Percentiles rank a stretch among this genome's conserved stretches.
Evolutionary conservation across 352 stramenopile species (phyloP).

Genomic region (Phytophthora idaei): DNA sequence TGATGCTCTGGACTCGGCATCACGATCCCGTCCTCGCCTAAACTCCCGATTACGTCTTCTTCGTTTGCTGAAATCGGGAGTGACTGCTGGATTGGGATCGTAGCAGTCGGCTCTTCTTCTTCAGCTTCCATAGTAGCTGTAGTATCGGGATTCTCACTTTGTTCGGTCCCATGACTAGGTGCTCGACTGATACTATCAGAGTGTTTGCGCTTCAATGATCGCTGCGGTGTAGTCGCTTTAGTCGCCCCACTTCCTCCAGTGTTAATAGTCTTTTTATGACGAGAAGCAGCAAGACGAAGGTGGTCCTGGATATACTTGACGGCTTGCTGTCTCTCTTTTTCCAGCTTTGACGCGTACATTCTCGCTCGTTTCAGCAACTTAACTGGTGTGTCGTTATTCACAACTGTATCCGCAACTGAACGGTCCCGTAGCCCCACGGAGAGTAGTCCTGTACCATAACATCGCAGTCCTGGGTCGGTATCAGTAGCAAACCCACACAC

Average conservation of each 20-base stretch:
- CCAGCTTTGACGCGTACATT: conserved; percentile 80
- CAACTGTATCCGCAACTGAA: conserved; percentile 78
- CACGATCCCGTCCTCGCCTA: conserved; percentile 34
- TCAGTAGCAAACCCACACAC: conserved; percentile 76
- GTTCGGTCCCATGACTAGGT: conserved; percentile 21
- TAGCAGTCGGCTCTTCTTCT: conserved; percentile 23
- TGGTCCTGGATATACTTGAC: conserved; percentile 84
- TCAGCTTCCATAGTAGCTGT: conserved; percentile 26
- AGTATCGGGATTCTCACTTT: conserved; percentile 25
- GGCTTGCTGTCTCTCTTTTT: conserved; percentile 66
- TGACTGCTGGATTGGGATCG: conserved; percentile 24
- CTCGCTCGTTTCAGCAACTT: conserved; percentile 76
- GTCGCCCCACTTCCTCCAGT: conserved; percentile 14
- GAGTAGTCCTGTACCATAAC: conserved; percentile 79
- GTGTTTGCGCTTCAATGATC: conserved; percentile 54
- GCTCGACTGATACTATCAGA: conserved; percentile 38
- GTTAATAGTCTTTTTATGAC: conserved; percentile 40
- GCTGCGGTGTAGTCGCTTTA: conserved; percentile 31
- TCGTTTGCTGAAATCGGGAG: conserved; percentile 28
- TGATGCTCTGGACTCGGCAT: conserved; percentile 51
- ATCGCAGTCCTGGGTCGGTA: conserved; percentile 57
- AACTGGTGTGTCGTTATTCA: conserved; percentile 79
- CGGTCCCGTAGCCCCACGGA: conserved; percentile 80
- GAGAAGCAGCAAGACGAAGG: conserved; percentile 39
- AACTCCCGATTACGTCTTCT: conserved; percentile 30